Evolutionary conservation across 352 stramenopile species (phyloP), one percentile per base, ranked within the genome.

Genomic region (Pythium angustatum): DNA sequence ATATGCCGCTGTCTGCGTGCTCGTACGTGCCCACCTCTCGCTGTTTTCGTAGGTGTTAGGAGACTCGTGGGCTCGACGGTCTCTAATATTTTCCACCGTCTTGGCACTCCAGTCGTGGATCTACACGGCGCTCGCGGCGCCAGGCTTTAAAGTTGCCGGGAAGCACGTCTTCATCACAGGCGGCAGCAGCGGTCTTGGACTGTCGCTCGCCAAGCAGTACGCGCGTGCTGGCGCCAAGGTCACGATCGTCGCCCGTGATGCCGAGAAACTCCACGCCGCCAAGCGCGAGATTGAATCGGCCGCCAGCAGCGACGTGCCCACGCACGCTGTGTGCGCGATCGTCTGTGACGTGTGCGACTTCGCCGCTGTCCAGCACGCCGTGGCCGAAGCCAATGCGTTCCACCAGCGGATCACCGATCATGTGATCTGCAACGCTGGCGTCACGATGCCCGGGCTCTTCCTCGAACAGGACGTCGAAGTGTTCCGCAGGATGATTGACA

Each of bases 131-230:
- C 27, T 77, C 34, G 65, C 60, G 0, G 77, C 81, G n/a, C 79
- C 77, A 24, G 72, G 76, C 26, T 84, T 91, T 31, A 55, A 70
- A 8, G 81, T 85, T 27, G 58, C 63, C 26, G 74, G 53, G 62
- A 78, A 81, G 45, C 83, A 91, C 68, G 76, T 91, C 22, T 59
- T 90, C 44, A 60, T 91, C 58, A 88, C 81, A 0, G 79, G 76
- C 2, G 64, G 63, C 4, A 80, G 71, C 38, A 72, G 71, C 27
- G 74, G 74, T 0, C 50, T 90, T 11, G 81, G 83, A 4, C 72
- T 91, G 24, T 71, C 79, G 43, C 77, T 90, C 47, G 83, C 83
- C 54, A 85, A 79, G 47, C 81, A 88, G 11, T 91, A 90, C 45
- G 66, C 73, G 0, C 59, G 64, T 2, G 72, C 71, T 5, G 80